Evolutionary conservation across 768 basidiomycete genomes (phyloP).

Genomic region (Trichaptum fuscoviolaceum): DNA sequence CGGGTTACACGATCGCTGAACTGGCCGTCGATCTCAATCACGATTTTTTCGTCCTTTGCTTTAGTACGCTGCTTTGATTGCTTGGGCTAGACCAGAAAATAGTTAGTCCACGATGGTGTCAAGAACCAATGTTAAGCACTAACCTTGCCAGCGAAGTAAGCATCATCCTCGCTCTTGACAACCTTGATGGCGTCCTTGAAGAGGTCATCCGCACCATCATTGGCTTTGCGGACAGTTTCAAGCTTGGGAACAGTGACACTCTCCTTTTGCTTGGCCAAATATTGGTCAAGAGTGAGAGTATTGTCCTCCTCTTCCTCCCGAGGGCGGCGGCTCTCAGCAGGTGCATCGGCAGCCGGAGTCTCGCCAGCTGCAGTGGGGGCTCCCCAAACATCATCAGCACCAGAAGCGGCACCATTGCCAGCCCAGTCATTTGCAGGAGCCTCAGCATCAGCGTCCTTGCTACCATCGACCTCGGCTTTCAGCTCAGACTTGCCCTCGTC

Average conservation of each 20-base stretch:
- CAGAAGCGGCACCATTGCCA: constrained; percentile 25
- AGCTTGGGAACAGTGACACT: constrained; percentile 63
- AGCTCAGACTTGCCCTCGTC: constrained; percentile 84
- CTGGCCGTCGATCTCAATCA: constrained; percentile 85
- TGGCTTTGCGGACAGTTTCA: constrained; percentile 70
- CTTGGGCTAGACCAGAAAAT: constrained; percentile 48
- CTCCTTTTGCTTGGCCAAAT: constrained; percentile 74
- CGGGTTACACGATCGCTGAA: constrained; percentile 74
- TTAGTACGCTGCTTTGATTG: constrained; percentile 62
- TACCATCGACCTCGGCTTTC: constrained; percentile 73
- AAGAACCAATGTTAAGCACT: constrained; percentile 14
- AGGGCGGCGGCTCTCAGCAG: constrained; percentile 33
- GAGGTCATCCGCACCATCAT: constrained; percentile 69
- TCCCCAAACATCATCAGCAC: constrained; percentile 25
- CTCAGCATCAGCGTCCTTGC: constrained; percentile 62
- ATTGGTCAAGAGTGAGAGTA: constrained; percentile 91
- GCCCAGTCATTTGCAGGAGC: constrained; percentile 35
- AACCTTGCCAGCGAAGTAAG: constrained; percentile 92
- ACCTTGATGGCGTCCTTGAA: constrained; percentile 71
- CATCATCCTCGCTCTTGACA: constrained; percentile 54
- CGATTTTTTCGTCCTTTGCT: constrained; percentile 83
- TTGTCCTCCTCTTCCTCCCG: constrained; percentile 88
- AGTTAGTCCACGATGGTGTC: constrained; percentile 9
- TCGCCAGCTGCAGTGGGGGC: constrained; percentile 31
- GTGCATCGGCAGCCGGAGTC: constrained; percentile 24